Percentiles rank a stretch among this genome's conserved stretches.
Evolutionary conservation across 306 rosid species (phyloP).

Genomic region (Elaeagnus macrophylla): DNA sequence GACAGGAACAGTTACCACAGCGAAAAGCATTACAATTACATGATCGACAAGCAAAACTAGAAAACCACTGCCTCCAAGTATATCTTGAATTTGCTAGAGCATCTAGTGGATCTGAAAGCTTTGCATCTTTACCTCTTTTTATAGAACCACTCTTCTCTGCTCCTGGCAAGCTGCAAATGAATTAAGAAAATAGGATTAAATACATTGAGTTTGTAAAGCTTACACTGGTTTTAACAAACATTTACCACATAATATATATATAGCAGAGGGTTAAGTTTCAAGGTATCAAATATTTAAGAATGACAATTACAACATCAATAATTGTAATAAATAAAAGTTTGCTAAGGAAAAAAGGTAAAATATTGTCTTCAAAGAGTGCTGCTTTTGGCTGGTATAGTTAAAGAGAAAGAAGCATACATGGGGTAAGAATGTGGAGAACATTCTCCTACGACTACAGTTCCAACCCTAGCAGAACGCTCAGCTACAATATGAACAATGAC

Average conservation of each 20-base stretch:
- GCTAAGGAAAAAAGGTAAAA: slow-evolving; percentile 10
- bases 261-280: too few species aligned
- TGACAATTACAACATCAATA: neutral
- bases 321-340: neutral
- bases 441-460: slow-evolving; percentile 21
- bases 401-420: slow-evolving; percentile 37
- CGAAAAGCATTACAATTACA: neutral
- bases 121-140: slow-evolving; percentile 17
- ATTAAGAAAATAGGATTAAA: slow-evolving; percentile 13
- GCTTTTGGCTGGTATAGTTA: slow-evolving; percentile 7
- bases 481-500: slow-evolving; percentile 27
- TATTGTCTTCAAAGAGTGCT: slow-evolving; percentile 10
- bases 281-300: neutral
- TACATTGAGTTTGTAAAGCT: slow-evolving; percentile 12
- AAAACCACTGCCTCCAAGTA: neutral
- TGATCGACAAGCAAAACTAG: slow-evolving; percentile 16
- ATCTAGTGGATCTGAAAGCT: slow-evolving; percentile 9
- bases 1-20: neutral
- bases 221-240: neutral
- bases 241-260: too few species aligned
- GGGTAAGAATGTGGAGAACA: slow-evolving; percentile 16
- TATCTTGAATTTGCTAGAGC: slow-evolving; percentile 11
- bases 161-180: slow-evolving; percentile 39
- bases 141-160: slow-evolving; percentile 8
- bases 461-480: slow-evolving; percentile 32